Base-by-base conservation (phyloP, 805 yeast species). In the Komagataella mondaviorum region DNA sequence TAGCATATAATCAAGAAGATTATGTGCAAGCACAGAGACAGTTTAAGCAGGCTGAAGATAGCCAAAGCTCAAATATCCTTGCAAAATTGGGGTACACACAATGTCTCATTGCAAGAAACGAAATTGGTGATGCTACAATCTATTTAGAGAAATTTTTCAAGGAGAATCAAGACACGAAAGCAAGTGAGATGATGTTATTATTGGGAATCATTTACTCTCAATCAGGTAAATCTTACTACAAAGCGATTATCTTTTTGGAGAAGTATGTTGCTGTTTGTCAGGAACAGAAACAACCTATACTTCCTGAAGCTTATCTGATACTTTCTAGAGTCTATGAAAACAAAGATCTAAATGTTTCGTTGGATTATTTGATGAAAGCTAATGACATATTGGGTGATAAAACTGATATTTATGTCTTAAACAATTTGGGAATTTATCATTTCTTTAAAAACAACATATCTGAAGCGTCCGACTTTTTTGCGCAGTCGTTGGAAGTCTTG, bases 11-110 rank as follows among this genome's bases (percentile, higher is more conserved):
- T 6, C 63, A 74, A 23, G 67, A 70, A 1, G 87, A 89, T 58
- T 79, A 72, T 60, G 76, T 78, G n/a, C 76, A 76, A 53, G 83
- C 98, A 0, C 86, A 87, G 58, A 76, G 75, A 51, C 70, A 73
- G 58, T 91, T 87, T 64, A 82, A 83, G 55, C 87, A 80, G 53
- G 80, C 97, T 5, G 74, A 80, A 45, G 80, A 79, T 55, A 68
- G 75, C 44, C 80, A 85, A 60, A 86, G 81, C 44, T 72, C 68
- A 49, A 86, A 86, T 58, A 60, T 83, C 3, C 72, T 85, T 18
- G 82, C 96, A 0, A 80, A 80, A 56, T 70, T 90, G 51, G 98
- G 96, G 30, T 75, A 85, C 53, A 96, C 95, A 1, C 95, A 88
- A 63, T 77, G 96, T 2, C 89, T 88, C 61, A 76, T 84, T 51